Base-by-base conservation (phyloP, 2,329 filamentous ascomycete species). In the Apiospora sp. region DNA sequence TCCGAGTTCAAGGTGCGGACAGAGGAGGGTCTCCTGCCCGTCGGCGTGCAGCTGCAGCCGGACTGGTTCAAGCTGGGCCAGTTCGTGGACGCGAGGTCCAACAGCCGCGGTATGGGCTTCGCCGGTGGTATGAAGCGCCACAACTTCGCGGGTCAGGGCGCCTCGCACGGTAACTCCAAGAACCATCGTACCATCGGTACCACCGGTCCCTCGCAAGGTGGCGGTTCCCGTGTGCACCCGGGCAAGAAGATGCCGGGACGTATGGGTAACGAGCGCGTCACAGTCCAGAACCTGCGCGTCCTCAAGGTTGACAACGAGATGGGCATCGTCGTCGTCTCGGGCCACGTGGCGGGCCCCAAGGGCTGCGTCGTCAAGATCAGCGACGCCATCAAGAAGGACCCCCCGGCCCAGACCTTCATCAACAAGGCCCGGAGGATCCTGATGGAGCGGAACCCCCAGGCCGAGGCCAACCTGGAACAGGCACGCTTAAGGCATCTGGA, bases 231-330 rank as follows among this genome's bases (percentile, higher is more conserved):
- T 84, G 96, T 99, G 34, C 86, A 95, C 80, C 96, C 96, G 0
- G 96, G 96, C 74, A 99, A 99, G 90, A 96, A 95, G 86, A 99
- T 99, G 96, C 91, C 96, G 4, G 96, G 96, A 71, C 91, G 94
- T 73, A 98, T 99, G 96, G 96, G 96, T 75, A 93, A 93, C 76
- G 90, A 97, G 83, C 91, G 90, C 77, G 93, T 95, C 72, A 99
- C 96, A 68, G 89, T 96, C 72, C 95, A 98, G 88, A 98, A 97
- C 84, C 86, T 98, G 78, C 93, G 92, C 84, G 91, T 99, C 71
- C 85, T 99, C 81, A 92, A 94, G 86, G 92, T 98, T 46, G 95
- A 98, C 84, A 89, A 92, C 78, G 92, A 93, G 82, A 92, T 95
- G 79, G 96, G 96, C 27, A 90, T 98, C 78, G 91, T 99, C 73